phyloP scores from a whole-genome alignment of 305 asterid species.

The Fraxinus albicans region DNA sequence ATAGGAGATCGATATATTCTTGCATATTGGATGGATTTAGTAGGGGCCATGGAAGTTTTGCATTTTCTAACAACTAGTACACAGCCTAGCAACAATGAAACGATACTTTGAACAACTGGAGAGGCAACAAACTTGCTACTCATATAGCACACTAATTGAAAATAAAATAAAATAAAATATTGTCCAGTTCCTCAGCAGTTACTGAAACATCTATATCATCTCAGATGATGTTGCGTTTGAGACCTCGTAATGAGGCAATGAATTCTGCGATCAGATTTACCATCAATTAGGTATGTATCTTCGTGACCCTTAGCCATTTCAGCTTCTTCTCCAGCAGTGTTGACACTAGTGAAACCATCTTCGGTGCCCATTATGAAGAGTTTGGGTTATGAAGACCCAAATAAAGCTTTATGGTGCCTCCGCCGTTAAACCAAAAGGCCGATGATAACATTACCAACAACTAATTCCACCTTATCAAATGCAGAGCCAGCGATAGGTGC shows the following conservation, averaged over 20 bases:
- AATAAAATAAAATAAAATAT: background rate
- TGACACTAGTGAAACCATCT: too few species aligned
- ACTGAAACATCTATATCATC: background rate
- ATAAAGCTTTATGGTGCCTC: too few species aligned
- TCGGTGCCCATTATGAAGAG: too few species aligned
- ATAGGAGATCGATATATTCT: background rate
- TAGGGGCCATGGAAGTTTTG: background rate
- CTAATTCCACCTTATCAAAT: too few species aligned
- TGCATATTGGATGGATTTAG: background rate
- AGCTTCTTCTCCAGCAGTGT: slow-evolving; percentile 31
- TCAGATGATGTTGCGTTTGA: background rate
- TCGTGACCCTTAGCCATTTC: slow-evolving; percentile 31
- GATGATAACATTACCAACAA: too few species aligned
- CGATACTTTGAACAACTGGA: background rate
- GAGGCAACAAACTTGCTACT: background rate
- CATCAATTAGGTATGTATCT: slow-evolving; percentile 20
- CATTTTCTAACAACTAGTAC: background rate
- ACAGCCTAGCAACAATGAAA: background rate
- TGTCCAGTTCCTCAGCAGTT: background rate
- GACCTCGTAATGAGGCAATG: slow-evolving; percentile 39
- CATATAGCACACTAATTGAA: background rate
- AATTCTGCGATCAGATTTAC: slow-evolving; percentile 49
- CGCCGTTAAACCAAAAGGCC: too few species aligned
- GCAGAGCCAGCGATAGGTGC: too few species aligned
- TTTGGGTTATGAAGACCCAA: too few species aligned